A percentile compares a stretch with the other conserved stretches of the same genome.
Evolutionary conservation across 306 rosid species (phyloP).

Genomic region (Dryas octopetala): DNA sequence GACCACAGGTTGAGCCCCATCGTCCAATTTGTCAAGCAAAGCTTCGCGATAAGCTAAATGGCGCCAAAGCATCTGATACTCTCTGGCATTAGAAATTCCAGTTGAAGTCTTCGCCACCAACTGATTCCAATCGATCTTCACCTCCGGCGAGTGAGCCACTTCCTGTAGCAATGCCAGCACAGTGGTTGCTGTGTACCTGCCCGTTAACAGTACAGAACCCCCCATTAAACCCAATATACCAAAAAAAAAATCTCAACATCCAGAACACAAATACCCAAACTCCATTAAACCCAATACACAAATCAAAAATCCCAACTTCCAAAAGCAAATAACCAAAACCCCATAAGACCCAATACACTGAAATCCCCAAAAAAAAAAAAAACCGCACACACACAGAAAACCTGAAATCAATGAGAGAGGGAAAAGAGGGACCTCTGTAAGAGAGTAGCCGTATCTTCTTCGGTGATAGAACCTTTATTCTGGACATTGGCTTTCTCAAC

Average conservation of each 20-base stretch:
- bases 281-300: neutral
- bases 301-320: neutral
- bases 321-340: neutral
- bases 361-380: neutral
- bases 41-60: constrained; percentile 71
- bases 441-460: constrained; percentile 51
- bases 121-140: constrained; percentile 74
- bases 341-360: neutral
- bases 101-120: constrained; percentile 66
- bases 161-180: constrained; percentile 73
- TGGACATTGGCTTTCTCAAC: constrained; percentile 31
- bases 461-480: constrained; percentile 44
- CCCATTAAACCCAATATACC: constrained; percentile 2
- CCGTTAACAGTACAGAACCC: constrained; percentile 3
- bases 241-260: neutral
- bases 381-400: neutral
- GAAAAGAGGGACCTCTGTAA: constrained; percentile 43
- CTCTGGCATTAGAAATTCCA: constrained; percentile 79
- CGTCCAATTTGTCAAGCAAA: constrained; percentile 41
- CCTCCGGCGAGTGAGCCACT: constrained; percentile 40
- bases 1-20: constrained; percentile 61
- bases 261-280: neutral
- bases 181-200: constrained; percentile 56
- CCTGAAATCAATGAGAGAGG: neutral
- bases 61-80: constrained; percentile 93